A percentile compares a stretch with the other conserved stretches of the same genome.
phyloP scores from a whole-genome alignment of 2,329 filamentous ascomycete genomes.

The Akanthomyces uredinophilus region DNA sequence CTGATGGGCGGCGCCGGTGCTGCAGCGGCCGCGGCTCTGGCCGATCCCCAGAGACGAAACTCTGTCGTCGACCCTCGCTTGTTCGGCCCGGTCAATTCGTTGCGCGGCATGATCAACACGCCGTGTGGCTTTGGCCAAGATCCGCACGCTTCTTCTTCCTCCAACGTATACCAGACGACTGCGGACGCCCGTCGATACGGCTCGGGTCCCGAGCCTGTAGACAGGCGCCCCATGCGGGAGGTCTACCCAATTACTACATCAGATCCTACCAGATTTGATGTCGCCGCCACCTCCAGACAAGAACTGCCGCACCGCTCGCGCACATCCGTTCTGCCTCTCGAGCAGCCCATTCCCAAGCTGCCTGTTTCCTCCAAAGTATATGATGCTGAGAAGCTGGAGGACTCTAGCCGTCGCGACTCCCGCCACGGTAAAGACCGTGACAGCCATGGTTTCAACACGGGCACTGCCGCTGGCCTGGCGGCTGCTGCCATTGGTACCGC shows the following conservation, averaged over 20 bases:
- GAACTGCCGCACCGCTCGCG: slow-evolving; percentile 39
- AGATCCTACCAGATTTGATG: slow-evolving; percentile 60
- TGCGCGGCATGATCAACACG: slow-evolving; percentile 48
- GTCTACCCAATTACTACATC: slow-evolving; percentile 63
- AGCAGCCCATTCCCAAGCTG: slow-evolving; percentile 75
- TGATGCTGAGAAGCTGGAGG: slow-evolving; percentile 40
- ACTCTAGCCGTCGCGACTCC: slow-evolving; percentile 31
- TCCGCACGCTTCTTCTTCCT: slow-evolving; percentile 21
- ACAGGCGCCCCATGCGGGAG: slow-evolving; percentile 46
- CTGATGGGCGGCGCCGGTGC: slow-evolving; percentile 28
- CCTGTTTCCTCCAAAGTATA: slow-evolving; percentile 69
- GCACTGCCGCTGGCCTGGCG: slow-evolving; percentile 43
- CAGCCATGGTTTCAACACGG: slow-evolving; percentile 30
- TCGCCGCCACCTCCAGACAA: slow-evolving; percentile 34
- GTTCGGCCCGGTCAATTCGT: slow-evolving; percentile 58
- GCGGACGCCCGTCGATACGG: slow-evolving; percentile 22
- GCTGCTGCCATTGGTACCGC: slow-evolving; percentile 46
- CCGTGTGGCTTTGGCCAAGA: slow-evolving; percentile 50
- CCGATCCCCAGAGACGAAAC: slow-evolving; percentile 33
- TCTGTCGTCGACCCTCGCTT: slow-evolving; percentile 53
- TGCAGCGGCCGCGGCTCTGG: slow-evolving; percentile 23
- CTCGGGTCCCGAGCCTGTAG: slow-evolving; percentile 16
- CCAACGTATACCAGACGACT: slow-evolving; percentile 23
- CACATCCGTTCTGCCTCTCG: slow-evolving; percentile 63
- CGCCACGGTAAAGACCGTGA: slow-evolving; percentile 18